These are phyloP conservation scores for Begonia loranthoides DNA, from an alignment of 306 rosid species.

Conservation along the genomic window DNA sequence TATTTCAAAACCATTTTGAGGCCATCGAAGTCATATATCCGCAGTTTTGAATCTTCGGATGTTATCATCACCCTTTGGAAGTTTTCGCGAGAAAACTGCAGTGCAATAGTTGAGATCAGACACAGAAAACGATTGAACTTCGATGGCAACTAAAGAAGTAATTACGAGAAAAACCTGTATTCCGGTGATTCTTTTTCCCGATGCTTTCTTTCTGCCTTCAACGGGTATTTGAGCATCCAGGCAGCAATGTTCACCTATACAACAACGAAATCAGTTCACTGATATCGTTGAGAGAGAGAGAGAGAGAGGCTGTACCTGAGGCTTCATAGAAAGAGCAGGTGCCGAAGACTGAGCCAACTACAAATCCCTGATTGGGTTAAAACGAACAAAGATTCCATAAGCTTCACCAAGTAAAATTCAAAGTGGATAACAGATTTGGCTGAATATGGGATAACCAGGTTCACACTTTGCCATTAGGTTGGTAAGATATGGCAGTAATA, in stretches of 20 bases:
- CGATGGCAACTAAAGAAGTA: not conserved
- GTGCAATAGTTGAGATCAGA: slow-evolving; percentile 3
- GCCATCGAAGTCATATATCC: slow-evolving; percentile 43
- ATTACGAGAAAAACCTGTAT: slow-evolving; percentile 43
- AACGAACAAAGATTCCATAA: slow-evolving; percentile 11
- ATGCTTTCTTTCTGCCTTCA: slow-evolving; percentile 41
- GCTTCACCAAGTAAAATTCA: not conserved
- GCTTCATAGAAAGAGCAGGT: slow-evolving; percentile 48
- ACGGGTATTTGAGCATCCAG: slow-evolving; percentile 36
- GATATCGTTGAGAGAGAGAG: not conserved
- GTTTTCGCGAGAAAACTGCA: slow-evolving; percentile 58
- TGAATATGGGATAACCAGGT: slow-evolving; percentile 1
- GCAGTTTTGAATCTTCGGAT: slow-evolving; percentile 73
- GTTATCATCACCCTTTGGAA: slow-evolving; percentile 51
- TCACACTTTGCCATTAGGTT: slow-evolving; percentile 68
- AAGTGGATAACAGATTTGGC: not conserved
- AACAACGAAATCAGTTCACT: slow-evolving; percentile 20
- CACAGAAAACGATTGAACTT: not conserved
- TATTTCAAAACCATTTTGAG: slow-evolving; percentile 36
- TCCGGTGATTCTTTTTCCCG: slow-evolving; percentile 70
- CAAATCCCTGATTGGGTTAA: slow-evolving; percentile 48
- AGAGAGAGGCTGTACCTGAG: slow-evolving; percentile 38
- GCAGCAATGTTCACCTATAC: slow-evolving; percentile 40
- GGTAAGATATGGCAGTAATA: slow-evolving; percentile 68
- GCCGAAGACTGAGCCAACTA: slow-evolving; percentile 66